Evolutionary conservation across 805 yeast species (phyloP), one percentile per base, ranked within the genome.

Genomic region (Deakozyma indianensis): DNA sequence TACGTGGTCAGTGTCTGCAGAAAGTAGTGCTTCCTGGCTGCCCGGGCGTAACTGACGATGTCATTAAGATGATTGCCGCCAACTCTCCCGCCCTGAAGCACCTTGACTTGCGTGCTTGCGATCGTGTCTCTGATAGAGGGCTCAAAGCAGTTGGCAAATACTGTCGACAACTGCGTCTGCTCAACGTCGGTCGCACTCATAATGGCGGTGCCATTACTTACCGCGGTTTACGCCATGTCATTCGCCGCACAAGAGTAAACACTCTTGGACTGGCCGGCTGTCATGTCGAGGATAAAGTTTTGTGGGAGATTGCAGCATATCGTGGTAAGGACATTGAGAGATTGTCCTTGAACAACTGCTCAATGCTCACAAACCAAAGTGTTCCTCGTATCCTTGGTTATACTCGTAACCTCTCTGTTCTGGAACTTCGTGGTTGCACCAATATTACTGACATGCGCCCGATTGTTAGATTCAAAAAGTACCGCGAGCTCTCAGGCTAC

Each of bases 201-300:
- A 71, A 73, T 44, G 84, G 88, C 28, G 72, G 75, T 38, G 61
- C 73, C 24, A 75, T 88, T 42, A 79, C 94, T 1, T 90, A 84
- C 65, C 67, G 73, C 29, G 76, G 92, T 4, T 59, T 87, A 22
- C 64, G 73, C 14, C 70, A 72, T 14, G 62, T 87, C 23, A 73
- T 78, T 7, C 66, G 67, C 28, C 73, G 74, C 53, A 79, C 86
- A 45, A 58, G 64, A 20, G 68, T 80, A 41, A 67, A 70, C 41
- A 86, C 96, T 0, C 65, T 88, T 41, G 96, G 96, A 0, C 65
- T 86, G 20, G 95, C 96, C 0, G 97, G 97, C 4, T 85, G 95
- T 60, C 68, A 74, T 41, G 72, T 88, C 18, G 75, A 83, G 4
- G 95, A 88, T 63, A 69, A 76, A 40, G 70, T 83, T 3, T 65